phyloP scores from a whole-genome alignment of 768 basidiomycete genomes.

The Lepiota venenata region DNA sequence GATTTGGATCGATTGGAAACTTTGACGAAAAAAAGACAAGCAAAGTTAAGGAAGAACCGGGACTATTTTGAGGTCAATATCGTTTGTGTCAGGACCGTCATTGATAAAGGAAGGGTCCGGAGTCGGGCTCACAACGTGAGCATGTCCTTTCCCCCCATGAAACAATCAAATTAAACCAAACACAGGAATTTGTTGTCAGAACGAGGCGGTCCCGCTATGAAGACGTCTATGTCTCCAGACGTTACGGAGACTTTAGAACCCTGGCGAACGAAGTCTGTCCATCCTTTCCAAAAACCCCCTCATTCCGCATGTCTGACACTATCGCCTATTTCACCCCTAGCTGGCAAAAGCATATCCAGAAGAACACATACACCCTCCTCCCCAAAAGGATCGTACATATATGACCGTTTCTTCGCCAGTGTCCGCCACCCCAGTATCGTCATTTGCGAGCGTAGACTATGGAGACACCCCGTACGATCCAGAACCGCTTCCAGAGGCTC shows the following conservation, averaged over 20 bases:
- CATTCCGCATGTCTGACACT: background rate
- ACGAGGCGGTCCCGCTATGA: conserved; percentile 69
- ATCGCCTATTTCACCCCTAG: conserved; percentile 34
- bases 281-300: background rate
- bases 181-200: conserved; percentile 91
- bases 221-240: conserved; percentile 85
- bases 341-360: conserved; percentile 86
- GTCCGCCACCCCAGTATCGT: conserved; percentile 4
- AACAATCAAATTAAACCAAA: too few species aligned
- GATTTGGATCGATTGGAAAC: conserved; percentile 80
- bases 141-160: conserved; percentile 16
- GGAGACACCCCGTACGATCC: background rate
- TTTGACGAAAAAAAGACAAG: conserved; percentile 61
- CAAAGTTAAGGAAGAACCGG: conserved; percentile 40
- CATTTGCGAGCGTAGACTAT: conserved; percentile 1
- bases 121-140: conserved; percentile 85
- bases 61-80: conserved; percentile 88
- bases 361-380: conserved; percentile 77
- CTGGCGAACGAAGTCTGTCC: conserved; percentile 75
- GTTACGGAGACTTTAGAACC: conserved; percentile 94
- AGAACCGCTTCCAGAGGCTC: conserved; percentile 9
- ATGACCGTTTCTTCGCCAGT: conserved; percentile 43
- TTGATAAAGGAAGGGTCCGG: conserved; percentile 82
- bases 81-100: conserved; percentile 78
- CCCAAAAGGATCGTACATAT: conserved; percentile 82